Percentiles rank a stretch among this genome's conserved stretches.
These are phyloP conservation scores for Colletotrichum destructivum DNA, from an alignment of 2,329 filamentous ascomycete species.

Conservation along the genomic window DNA sequence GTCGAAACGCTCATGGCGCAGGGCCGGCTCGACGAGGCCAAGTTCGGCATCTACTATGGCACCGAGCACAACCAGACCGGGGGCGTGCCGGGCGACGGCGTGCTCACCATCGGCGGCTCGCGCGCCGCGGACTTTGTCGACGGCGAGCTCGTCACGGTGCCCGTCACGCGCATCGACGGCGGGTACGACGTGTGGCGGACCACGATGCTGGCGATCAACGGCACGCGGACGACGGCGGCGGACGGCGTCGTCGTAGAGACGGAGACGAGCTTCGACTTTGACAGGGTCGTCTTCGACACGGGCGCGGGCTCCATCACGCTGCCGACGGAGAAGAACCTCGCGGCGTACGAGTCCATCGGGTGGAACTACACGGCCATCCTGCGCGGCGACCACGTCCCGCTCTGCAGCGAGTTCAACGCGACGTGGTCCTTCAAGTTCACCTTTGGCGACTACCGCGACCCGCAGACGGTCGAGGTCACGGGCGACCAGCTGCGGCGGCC, in stretches of 20 bases:
- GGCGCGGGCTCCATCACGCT: constrained; percentile 49
- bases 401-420: constrained; percentile 55
- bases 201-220: constrained; percentile 42
- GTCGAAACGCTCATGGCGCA: constrained; percentile 52
- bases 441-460: constrained; percentile 35
- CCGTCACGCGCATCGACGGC: constrained; percentile 33
- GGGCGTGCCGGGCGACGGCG: constrained; percentile 41
- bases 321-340: constrained; percentile 45
- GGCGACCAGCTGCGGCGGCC: constrained; percentile 51
- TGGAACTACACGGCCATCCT: constrained; percentile 54
- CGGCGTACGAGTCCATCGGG: constrained; percentile 52
- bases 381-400: constrained; percentile 47
- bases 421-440: constrained; percentile 53
- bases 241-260: constrained; percentile 21
- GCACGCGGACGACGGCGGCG: constrained; percentile 18
- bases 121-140: constrained; percentile 50
- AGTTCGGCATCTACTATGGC: constrained; percentile 52
- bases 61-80: constrained; percentile 40
- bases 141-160: constrained; percentile 36
- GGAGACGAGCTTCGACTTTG: constrained; percentile 16
- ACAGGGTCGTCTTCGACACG: constrained; percentile 52
- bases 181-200: constrained; percentile 53
- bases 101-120: constrained; percentile 53
- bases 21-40: constrained; percentile 49
- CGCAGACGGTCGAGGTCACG: constrained; percentile 47